These are phyloP conservation scores for Wakefieldia striispora DNA, from an alignment of 768 basidiomycete genomes.

Conservation along the genomic window DNA sequence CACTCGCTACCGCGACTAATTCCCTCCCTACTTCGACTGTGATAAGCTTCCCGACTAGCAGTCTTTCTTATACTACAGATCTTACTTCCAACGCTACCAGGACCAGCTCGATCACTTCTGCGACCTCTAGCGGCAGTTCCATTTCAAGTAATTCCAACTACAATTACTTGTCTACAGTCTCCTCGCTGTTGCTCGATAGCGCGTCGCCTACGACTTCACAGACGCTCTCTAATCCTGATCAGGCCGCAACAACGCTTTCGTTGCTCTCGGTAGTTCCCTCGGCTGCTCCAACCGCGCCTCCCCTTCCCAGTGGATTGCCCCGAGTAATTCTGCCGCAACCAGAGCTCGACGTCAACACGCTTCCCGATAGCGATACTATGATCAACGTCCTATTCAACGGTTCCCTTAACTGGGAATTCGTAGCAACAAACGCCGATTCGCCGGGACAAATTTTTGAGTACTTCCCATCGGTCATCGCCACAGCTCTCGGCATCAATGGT, in stretches of 20 bases:
- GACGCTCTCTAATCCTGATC: conserved; percentile 41
- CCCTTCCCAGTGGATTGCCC: conserved; percentile 63
- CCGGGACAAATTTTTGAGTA: conserved; percentile 77
- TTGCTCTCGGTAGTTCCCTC: conserved; percentile 20
- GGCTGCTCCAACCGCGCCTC: conserved; percentile 23
- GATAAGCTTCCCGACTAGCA: conserved; percentile 31
- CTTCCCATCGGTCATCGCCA: conserved; percentile 51
- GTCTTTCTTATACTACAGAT: conserved; percentile 2
- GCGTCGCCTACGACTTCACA: conserved; percentile 16
- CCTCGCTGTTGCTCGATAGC: conserved; percentile 33
- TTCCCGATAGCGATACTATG: conserved; percentile 41
- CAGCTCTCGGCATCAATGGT: conserved; percentile 45
- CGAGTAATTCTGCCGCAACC: conserved; percentile 50
- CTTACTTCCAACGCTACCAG: conserved; percentile 2
- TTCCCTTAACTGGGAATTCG: conserved; percentile 67
- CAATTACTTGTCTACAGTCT: conserved; percentile 33
- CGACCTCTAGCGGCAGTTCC: conserved; percentile 15
- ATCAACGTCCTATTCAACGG: conserved; percentile 66
- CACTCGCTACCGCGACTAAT: not conserved
- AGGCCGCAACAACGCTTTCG: conserved; percentile 28
- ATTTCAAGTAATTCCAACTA: conserved; percentile 24
- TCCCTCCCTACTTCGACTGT: conserved; percentile 20
- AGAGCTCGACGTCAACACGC: conserved; percentile 21
- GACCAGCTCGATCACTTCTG: conserved; percentile 6
- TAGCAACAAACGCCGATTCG: conserved; percentile 53